phyloP scores from a whole-genome alignment of 805 yeast species.

The Isabelozyma gotoi region DNA sequence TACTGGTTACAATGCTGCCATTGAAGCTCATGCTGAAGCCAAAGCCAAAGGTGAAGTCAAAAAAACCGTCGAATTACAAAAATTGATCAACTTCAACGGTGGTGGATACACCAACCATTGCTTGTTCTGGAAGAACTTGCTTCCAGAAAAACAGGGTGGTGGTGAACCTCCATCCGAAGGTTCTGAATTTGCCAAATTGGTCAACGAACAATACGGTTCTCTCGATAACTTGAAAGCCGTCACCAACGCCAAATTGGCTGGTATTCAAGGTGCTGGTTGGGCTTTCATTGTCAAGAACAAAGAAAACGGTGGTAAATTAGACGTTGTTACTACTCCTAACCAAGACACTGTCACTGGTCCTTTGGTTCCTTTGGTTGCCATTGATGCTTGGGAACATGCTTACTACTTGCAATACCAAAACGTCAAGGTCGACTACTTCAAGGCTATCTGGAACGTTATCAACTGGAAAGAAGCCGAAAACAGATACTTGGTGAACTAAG shows the following conservation, averaged over 20 bases:
- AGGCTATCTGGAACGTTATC: conserved; percentile 91
- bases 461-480: conserved; percentile 90
- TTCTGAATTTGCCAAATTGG: conserved; percentile 58
- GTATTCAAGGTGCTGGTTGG: conserved; percentile 96
- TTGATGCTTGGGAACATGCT: conserved; percentile 97
- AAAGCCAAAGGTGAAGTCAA: conserved; percentile 54
- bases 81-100: conserved; percentile 83
- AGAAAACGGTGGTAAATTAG: conserved; percentile 65
- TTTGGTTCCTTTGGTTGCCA: conserved; percentile 75
- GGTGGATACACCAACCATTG: conserved; percentile 90
- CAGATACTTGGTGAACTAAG: conserved; percentile 44
- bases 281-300: conserved; percentile 84
- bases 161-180: conserved; percentile 55
- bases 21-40: conserved; percentile 73
- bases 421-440: conserved; percentile 88
- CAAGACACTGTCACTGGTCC: conserved; percentile 82
- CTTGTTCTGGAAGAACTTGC: conserved; percentile 83
- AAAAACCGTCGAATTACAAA: conserved; percentile 64
- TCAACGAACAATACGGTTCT: conserved; percentile 66
- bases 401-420: conserved; percentile 91
- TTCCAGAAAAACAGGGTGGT: conserved; percentile 75
- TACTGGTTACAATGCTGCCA: conserved; percentile 75
- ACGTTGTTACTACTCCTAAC: conserved; percentile 77
- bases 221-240: conserved; percentile 63
- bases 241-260: conserved; percentile 67